These are phyloP conservation scores for Beauveria bassiana DNA, from an alignment of 2,329 filamentous ascomycete genomes.

Conservation along the genomic window DNA sequence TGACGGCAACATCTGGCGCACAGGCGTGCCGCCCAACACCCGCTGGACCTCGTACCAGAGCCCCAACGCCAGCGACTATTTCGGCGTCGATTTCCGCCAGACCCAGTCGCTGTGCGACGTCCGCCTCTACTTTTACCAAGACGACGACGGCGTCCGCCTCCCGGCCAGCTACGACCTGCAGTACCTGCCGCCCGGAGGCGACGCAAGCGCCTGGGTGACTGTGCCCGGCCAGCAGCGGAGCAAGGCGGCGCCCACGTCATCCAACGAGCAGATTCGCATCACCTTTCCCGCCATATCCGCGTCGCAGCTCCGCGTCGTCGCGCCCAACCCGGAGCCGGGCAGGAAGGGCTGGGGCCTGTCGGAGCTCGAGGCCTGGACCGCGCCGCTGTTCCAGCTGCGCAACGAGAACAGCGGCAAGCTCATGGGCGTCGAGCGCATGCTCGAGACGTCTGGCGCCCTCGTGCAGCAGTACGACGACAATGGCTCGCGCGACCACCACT, in stretches of 20 bases:
- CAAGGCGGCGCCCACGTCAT: slow-evolving; percentile 9
- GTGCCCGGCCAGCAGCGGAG: slow-evolving; percentile 1
- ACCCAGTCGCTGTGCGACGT: slow-evolving; percentile 23
- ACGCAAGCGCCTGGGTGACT: slow-evolving; percentile 3
- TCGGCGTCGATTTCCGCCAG: slow-evolving; percentile 13
- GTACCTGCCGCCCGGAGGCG: slow-evolving; percentile 1
- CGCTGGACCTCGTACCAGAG: slow-evolving; percentile 30
- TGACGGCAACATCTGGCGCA: slow-evolving; percentile 34
- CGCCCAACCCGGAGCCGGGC: slow-evolving; percentile 22
- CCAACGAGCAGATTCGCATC: slow-evolving; percentile 23
- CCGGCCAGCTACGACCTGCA: slow-evolving; percentile 14
- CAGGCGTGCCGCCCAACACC: slow-evolving; percentile 29
- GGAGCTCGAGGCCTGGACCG: slow-evolving; percentile 26
- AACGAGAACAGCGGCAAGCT: slow-evolving; percentile 16
- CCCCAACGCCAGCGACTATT: slow-evolving; percentile 23
- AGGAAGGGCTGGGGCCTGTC: slow-evolving; percentile 21
- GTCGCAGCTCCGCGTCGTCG: slow-evolving; percentile 19
- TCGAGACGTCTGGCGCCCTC: background rate
- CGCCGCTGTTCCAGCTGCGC: slow-evolving; percentile 15
- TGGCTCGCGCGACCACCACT: slow-evolving; percentile 12
- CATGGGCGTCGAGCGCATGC: slow-evolving; percentile 11
- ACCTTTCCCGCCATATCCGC: slow-evolving; percentile 20
- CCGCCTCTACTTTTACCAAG: slow-evolving; percentile 26
- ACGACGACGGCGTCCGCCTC: slow-evolving; percentile 23
- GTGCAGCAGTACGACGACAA: slow-evolving; percentile 14